A percentile compares a stretch with the other conserved stretches of the same genome.
Conservation (phyloP, 202 grass and related monocot genomes). For the Elaeis oleifera region DNA sequence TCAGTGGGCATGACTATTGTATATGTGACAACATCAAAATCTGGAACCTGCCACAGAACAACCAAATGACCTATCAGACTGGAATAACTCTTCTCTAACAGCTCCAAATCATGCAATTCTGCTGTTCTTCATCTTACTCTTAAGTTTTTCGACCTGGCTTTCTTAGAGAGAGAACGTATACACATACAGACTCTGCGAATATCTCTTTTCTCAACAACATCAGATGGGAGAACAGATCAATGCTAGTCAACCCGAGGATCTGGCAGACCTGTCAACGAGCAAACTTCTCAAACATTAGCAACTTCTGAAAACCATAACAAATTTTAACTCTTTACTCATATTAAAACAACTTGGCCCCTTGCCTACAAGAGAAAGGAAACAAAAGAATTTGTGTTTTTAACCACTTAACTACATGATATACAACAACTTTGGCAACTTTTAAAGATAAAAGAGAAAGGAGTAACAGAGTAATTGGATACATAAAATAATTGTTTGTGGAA, state of each 20-base stretch:
- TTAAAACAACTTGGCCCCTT: no score
- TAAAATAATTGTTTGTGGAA: no score
- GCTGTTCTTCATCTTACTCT: slow-evolving; percentile 60
- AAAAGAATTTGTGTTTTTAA: no score
- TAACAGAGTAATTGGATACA: no score
- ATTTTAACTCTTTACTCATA: no score
- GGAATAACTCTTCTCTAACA: slow-evolving; percentile 3
- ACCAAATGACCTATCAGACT: no score
- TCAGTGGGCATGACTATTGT: slow-evolving; percentile 88
- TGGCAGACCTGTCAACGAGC: slow-evolving; percentile 65
- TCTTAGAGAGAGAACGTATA: slow-evolving; percentile 72
- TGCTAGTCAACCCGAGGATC: slow-evolving; percentile 65
- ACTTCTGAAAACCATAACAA: no score
- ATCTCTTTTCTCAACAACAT: slow-evolving; percentile 90
- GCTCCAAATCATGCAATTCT: not conserved
- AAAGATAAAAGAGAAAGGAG: no score
- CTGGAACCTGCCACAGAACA: slow-evolving; percentile 46
- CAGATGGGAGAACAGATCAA: slow-evolving; percentile 91
- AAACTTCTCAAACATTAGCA: not conserved
- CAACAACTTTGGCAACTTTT: no score
- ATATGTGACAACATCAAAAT: slow-evolving; percentile 85
- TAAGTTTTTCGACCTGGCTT: slow-evolving; percentile 36
- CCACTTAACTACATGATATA: no score
- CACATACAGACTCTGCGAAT: slow-evolving; percentile 78
- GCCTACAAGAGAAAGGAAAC: no score